phyloP scores from a whole-genome alignment of 2,329 filamentous ascomycete species.

The Fusarium sp. region DNA sequence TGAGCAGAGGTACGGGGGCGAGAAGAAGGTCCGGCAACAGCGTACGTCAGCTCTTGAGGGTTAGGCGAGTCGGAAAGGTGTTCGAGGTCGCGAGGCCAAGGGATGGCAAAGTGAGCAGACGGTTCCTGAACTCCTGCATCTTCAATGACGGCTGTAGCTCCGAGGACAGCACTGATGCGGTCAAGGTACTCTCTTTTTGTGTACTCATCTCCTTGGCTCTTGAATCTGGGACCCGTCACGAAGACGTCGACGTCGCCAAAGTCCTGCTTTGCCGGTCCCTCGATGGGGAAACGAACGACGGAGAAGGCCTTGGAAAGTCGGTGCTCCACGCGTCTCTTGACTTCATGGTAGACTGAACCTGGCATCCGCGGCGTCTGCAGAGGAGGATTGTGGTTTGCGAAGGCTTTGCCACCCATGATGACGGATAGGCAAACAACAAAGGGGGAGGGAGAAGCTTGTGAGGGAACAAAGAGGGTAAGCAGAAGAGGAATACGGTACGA shows the following conservation, averaged over 20 bases:
- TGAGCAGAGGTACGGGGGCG: background rate
- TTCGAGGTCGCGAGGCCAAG: slow-evolving; percentile 56
- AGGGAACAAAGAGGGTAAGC: background rate
- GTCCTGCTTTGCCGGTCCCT: slow-evolving; percentile 75
- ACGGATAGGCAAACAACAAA: background rate
- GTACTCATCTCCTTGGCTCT: slow-evolving; percentile 45
- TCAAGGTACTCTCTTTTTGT: slow-evolving; percentile 20
- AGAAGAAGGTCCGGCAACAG: background rate
- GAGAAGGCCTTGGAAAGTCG: slow-evolving; percentile 65
- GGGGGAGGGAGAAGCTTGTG: background rate
- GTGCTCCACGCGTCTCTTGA: slow-evolving; percentile 59
- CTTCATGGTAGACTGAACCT: slow-evolving; percentile 64
- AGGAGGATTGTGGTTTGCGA: slow-evolving; percentile 58
- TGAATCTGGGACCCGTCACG: slow-evolving; percentile 55
- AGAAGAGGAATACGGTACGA: background rate
- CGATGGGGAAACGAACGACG: slow-evolving; percentile 70
- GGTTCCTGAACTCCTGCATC: slow-evolving; percentile 34
- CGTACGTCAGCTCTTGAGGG: background rate
- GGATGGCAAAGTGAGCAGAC: slow-evolving; percentile 65
- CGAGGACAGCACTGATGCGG: slow-evolving; percentile 50
- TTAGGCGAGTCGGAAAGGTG: background rate
- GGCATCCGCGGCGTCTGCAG: slow-evolving; percentile 76
- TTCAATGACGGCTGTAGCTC: slow-evolving; percentile 56
- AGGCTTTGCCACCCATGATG: slow-evolving; percentile 75
- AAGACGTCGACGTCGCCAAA: slow-evolving; percentile 82